A percentile compares a stretch with the other conserved stretches of the same genome.
Evolutionary conservation across 768 basidiomycete species (phyloP).

Genomic region (Mycena chlorophos): DNA sequence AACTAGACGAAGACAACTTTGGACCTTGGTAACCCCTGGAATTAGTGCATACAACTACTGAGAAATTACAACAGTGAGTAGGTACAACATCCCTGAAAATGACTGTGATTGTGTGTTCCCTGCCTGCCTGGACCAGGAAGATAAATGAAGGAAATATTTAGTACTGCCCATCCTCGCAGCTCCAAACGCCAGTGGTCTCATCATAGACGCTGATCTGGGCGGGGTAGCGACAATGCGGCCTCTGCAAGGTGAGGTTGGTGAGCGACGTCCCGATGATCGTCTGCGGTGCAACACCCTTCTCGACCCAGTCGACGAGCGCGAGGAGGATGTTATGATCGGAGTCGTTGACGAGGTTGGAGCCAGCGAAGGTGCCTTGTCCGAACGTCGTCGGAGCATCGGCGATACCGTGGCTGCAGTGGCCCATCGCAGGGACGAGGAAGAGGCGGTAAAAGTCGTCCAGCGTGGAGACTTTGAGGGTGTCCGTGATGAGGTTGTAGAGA

Average conservation of each 20-base stretch:
- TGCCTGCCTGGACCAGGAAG: too few relatives aligned
- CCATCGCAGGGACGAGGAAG: constrained; percentile 27
- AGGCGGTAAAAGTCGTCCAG: constrained; percentile 28
- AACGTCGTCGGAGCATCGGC: constrained; percentile 8
- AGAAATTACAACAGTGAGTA: too few relatives aligned
- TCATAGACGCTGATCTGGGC: constrained; percentile 5
- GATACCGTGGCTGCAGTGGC: constrained; percentile 22
- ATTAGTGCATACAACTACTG: too few relatives aligned
- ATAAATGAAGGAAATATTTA: background rate
- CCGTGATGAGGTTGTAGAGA: constrained; percentile 21
- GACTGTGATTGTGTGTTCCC: too few relatives aligned
- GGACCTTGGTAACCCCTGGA: too few relatives aligned
- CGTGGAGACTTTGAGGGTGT: constrained; percentile 14
- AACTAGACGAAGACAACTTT: too few relatives aligned
- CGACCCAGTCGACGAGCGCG: constrained; percentile 15
- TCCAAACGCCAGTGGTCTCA: background rate
- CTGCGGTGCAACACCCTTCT: constrained; percentile 9
- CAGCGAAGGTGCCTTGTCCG: constrained; percentile 10
- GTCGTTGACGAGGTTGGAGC: constrained; percentile 4
- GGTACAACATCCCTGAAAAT: too few relatives aligned
- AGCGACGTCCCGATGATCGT: constrained; percentile 4
- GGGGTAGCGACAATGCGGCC: constrained; percentile 10
- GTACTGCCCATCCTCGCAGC: background rate
- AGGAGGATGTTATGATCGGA: constrained; percentile 6
- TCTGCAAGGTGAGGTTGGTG: background rate